Evolutionary conservation across 2,329 filamentous ascomycete species (phyloP), one percentile per base, ranked within the genome.

Genomic region (Emydomyces testavorans): DNA sequence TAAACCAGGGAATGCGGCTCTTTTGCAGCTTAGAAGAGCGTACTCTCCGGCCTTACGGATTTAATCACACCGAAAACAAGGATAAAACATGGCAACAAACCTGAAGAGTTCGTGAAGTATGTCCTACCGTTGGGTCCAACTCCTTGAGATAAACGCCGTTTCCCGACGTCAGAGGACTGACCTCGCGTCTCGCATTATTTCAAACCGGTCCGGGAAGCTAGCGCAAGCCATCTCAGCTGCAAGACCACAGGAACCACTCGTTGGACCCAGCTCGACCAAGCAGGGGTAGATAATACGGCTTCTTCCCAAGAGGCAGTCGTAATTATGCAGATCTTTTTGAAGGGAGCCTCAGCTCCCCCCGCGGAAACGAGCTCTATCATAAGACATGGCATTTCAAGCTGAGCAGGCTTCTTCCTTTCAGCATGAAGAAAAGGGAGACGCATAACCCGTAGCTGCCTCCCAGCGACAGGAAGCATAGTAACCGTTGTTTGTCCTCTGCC

Each of bases 201-300:
- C 4, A 37, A 37, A 26, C 18, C 42, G 13, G 42, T n/a, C 42
- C 20, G n/a, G 20, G 11, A 18, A 18, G 15, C n/a, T 36, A 15
- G 42, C 42, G 42, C 42, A 45, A 45, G 42, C 42, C 42, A 45
- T 21, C 29, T 28, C 31, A 36, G 28, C 41, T 45, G 29, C 29
- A 43, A 34, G 40, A 7, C 11, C 29, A 11, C 31, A 31, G 1
- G n/a, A 15, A 44, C 34, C 34, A 11, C 41, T 35, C 24, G 41
- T 44, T 20, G 24, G 26, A 15, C 41, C 1, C 35, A 4, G 26
- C 8, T 35, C 31, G 23, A 15, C 13, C 11, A 34, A 24, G 15
- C 36, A 2, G 20, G 41, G 18, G 6, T 16, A 16, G 41, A 24
- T n/a, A 29, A 24, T n/a, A 29, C 28, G 10, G 24, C 40, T 28